Evolutionary conservation across 331 rosid genomes (phyloP), one percentile per base, ranked within the genome.

Genomic region (Malus hybrid): DNA sequence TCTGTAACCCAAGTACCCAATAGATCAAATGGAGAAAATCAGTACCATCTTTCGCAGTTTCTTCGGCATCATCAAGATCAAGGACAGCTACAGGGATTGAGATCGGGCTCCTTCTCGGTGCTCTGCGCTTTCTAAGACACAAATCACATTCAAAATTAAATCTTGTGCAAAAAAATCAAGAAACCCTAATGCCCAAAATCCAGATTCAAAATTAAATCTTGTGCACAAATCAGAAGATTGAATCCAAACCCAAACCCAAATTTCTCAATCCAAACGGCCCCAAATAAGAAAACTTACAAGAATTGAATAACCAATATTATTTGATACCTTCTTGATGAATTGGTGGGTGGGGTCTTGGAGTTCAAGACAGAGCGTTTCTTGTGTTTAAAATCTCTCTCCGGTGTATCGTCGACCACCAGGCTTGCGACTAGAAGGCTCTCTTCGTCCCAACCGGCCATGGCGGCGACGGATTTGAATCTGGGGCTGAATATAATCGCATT

Each of bases 361-460:
- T 74, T 79, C 27, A 84, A 72, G 80, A 71, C 78, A 3, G 62
- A 75, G 48, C 92, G 96, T 36, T 67, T 87, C 83, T 81, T 88
- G 74, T 66, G 72, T 80, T 85, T 88, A 9, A 24, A 33, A 71
- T 85, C 83, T 81, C 97, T 78, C 2, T 87, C 97, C 0, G 97
- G 97, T 1, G 99, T 92, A 76, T 92, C 97, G 24, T 95, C 97
- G 33, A 95, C 91, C 50, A 95, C 67, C 28, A 90, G 91, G 76
- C 83, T 87, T 1, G 99, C 99, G 5, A 80, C 20, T 6, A 95
- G 76, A 29, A 95, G 84, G 1, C 96, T 78, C 79, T 95, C 97
- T 83, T 95, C 97, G 34, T 92, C 99, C 99, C 97, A 95, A 59
- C 97, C 99, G 16, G 99, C 99, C 92, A 87, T 82, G 73, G 99